Base-by-base conservation (phyloP, 1,284 basidiomycete genomes). In the Inonotus obliquus region DNA sequence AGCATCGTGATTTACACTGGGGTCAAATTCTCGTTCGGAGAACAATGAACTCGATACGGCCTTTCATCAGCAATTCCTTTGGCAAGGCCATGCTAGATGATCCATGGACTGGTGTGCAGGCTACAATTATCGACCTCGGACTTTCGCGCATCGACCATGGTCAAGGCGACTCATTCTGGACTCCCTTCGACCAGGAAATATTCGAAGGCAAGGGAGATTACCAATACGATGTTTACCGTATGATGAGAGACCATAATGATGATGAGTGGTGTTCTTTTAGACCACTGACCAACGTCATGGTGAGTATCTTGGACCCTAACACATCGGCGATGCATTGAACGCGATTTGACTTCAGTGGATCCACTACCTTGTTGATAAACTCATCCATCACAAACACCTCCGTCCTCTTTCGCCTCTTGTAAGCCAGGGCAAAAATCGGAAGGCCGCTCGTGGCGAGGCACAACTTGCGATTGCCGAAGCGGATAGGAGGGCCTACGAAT, bases 1-100 rank as follows among this genome's bases (percentile, higher is more conserved):
- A 97, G 92, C 97, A 99, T 74, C 93, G 96, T 19, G 96, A 99
- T 73, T 81, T 99, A 38, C 96, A 99, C 70, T 94, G 94, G 86
- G 96, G 96, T n/a, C 97, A 99, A 73, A 90, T 99, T 54, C 82
- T 99, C 10, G 85, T 99, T 85, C 67, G 79, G 82, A 60, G 51
- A 79, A 14, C 70, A 77, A n/a, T 60, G 67, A 41, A 65, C 37
- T 66, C 57, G 32, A 58, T 61, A 48, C 67, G 65, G 66, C 74
- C 72, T 32, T 71, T 73, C 60, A 69, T 72, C 38, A 37, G 64
- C 59, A 72, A 3, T 56, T 74, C 48, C 74, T 69, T 60, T 73
- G 73, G 59, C 68, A 77, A 70, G 45, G 61, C 74, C 54, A 73
- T 71, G 19, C 87, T 91, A 85, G 88, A 90, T 67, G 80, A 85